A percentile compares a stretch with the other conserved stretches of the same genome.
These are phyloP conservation scores for Aeminium ludgeri DNA, from an alignment of 495 filamentous ascomycete species.

Conservation along the genomic window DNA sequence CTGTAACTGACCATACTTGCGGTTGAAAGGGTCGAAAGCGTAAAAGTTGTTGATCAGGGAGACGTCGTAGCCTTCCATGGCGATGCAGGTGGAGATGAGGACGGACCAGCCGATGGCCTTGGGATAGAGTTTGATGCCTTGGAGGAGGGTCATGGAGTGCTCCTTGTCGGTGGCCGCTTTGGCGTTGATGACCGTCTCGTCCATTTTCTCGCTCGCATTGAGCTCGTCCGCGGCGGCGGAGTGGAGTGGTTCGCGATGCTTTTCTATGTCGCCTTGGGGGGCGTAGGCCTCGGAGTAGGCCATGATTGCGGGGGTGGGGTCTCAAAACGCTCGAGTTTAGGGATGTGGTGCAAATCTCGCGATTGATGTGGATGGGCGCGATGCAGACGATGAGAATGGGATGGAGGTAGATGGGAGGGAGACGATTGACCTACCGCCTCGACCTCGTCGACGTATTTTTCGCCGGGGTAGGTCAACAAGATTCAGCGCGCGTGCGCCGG, in stretches of 20 bases:
- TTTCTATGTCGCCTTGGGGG: not conserved
- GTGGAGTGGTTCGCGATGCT: not conserved
- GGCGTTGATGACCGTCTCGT: conserved; percentile 1
- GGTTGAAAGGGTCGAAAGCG: conserved; percentile 35
- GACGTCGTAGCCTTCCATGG: conserved; percentile 50
- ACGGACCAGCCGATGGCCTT: conserved; percentile 44
- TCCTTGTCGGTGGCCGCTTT: conserved; percentile 13
- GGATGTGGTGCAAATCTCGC: too few species aligned
- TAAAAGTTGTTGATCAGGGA: conserved; percentile 35
- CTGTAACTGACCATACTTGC: conserved; percentile 45
- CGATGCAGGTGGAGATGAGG: conserved; percentile 43
- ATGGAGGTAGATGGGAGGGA: too few species aligned
- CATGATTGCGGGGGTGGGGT: too few species aligned
- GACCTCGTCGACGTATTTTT: too few species aligned
- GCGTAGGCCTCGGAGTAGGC: not conserved
- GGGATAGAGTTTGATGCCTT: conserved; percentile 33
- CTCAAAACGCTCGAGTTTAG: too few species aligned
- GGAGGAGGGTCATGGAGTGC: conserved; percentile 18
- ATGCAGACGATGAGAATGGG: too few species aligned
- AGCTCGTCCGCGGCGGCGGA: conserved; percentile 1
- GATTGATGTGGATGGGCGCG: too few species aligned
- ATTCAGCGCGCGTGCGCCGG: too few species aligned
- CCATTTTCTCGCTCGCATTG: not conserved
- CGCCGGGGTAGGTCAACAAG: too few species aligned
- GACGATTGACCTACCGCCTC: too few species aligned